Evolutionary conservation across 2,329 filamentous ascomycete species (phyloP).

Genomic region (Laburnicola sp.): DNA sequence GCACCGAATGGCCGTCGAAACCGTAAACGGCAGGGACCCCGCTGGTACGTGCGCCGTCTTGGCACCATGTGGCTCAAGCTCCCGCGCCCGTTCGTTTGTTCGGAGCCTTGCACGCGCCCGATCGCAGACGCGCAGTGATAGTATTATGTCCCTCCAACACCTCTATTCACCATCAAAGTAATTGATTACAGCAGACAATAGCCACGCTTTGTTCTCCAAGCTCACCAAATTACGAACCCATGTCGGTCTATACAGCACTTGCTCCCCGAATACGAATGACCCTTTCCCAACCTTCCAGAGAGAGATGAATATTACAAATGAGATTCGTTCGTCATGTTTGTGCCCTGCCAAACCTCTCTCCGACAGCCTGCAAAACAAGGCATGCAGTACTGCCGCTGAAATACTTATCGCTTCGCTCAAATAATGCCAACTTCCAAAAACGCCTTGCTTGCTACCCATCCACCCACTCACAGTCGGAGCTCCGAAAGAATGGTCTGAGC

Average conservation of each 20-base stretch:
- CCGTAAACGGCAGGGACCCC: conserved; percentile 20
- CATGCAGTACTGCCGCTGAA: conserved; percentile 4
- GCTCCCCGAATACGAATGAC: not conserved
- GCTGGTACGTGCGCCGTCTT: conserved; percentile 23
- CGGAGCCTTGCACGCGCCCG: no score
- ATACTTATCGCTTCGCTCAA: conserved; percentile 1
- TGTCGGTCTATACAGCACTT: conserved; percentile 1
- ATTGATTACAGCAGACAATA: not conserved
- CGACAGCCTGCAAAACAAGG: not conserved
- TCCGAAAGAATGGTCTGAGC: conserved; percentile 91
- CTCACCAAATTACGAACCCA: conserved; percentile 1
- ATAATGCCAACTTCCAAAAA: conserved; percentile 15
- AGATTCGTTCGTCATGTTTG: conserved; percentile 30
- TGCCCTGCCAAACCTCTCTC: conserved; percentile 13
- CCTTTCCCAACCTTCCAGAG: not conserved
- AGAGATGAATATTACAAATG: conserved; percentile 29
- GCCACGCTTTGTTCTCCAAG: not conserved
- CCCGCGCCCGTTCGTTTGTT: no score
- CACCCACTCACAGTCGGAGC: conserved; percentile 65
- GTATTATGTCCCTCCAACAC: not conserved
- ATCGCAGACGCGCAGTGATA: not conserved
- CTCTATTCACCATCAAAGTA: not conserved
- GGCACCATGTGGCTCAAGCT: conserved; percentile 27
- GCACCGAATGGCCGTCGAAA: conserved; percentile 2
- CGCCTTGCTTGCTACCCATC: conserved; percentile 15